These are phyloP conservation scores for Zalaria obscura DNA, from an alignment of 2,329 filamentous ascomycete species.

Conservation along the genomic window DNA sequence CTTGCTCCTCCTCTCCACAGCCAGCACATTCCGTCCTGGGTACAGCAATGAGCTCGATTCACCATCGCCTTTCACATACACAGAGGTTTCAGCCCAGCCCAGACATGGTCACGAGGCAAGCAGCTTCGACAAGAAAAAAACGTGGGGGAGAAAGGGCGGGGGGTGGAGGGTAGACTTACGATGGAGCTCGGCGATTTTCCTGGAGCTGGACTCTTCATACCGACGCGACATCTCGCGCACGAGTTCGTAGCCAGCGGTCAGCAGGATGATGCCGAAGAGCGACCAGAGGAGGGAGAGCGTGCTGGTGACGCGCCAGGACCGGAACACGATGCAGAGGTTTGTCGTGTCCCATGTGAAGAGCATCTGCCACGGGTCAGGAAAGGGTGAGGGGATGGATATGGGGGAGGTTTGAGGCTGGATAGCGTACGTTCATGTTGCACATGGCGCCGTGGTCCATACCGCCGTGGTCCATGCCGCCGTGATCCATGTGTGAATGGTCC, in stretches of 20 bases:
- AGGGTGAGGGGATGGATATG: background rate
- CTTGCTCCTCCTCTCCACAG: slow-evolving; percentile 53
- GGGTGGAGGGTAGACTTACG: slow-evolving; percentile 17
- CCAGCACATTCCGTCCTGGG: slow-evolving; percentile 57
- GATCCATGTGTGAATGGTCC: slow-evolving; percentile 8
- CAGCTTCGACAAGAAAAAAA: background rate
- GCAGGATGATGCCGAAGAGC: slow-evolving; percentile 63
- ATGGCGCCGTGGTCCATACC: slow-evolving; percentile 40
- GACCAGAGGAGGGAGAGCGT: slow-evolving; percentile 65
- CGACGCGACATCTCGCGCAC: slow-evolving; percentile 61
- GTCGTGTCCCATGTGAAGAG: slow-evolving; percentile 92
- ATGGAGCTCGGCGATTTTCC: slow-evolving; percentile 28
- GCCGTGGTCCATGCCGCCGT: slow-evolving; percentile 27
- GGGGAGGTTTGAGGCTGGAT: too few relatives aligned
- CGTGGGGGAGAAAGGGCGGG: too few relatives aligned
- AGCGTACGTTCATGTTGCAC: slow-evolving; percentile 82
- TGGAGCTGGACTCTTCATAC: slow-evolving; percentile 51
- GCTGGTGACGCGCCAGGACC: slow-evolving; percentile 72
- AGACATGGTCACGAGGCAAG: too few relatives aligned
- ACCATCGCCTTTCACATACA: slow-evolving; percentile 5
- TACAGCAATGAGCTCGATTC: slow-evolving; percentile 56
- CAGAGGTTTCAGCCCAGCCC: background rate
- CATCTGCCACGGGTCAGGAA: slow-evolving; percentile 48
- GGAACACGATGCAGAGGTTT: slow-evolving; percentile 93
- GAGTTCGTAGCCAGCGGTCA: slow-evolving; percentile 88